phyloP scores from a whole-genome alignment of 2,329 filamentous ascomycete genomes.

The Trichoderma endophyticum region DNA sequence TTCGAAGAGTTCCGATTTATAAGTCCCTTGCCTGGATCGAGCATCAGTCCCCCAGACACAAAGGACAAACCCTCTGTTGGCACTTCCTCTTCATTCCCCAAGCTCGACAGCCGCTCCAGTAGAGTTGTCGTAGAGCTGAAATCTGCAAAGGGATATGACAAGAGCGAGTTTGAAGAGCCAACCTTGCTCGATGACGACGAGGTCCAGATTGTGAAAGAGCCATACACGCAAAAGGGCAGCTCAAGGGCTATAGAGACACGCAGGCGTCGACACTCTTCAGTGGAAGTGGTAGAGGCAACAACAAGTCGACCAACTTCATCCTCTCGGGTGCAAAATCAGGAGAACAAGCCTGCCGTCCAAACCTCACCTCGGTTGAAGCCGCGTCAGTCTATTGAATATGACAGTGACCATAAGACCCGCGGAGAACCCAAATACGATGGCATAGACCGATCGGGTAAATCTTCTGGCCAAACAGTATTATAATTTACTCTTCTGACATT shows the following conservation, averaged over 20 bases:
- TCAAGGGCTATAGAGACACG: not conserved
- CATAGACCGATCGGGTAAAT: conserved; percentile 30
- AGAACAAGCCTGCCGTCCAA: not conserved
- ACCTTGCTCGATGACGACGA: conserved; percentile 1
- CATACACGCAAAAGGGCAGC: not conserved
- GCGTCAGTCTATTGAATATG: conserved; percentile 25
- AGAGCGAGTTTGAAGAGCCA: not conserved
- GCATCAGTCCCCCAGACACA: not conserved
- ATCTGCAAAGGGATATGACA: not conserved
- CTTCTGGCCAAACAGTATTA: not conserved
- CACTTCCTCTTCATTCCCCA: not conserved
- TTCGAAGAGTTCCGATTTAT: not conserved
- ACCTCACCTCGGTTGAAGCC: not conserved
- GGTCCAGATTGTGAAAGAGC: not conserved
- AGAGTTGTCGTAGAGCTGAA: conserved; percentile 17
- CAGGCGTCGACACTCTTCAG: conserved; percentile 4
- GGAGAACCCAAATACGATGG: conserved; percentile 31
- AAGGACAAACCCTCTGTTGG: not conserved
- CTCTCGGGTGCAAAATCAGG: not conserved
- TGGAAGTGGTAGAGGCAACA: conserved; percentile 5
- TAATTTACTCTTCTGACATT: not conserved
- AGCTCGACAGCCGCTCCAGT: not conserved
- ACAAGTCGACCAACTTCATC: not conserved
- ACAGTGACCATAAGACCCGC: not conserved
- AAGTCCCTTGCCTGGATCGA: not conserved